Conservation (phyloP, 495 filamentous ascomycete genomes). For the Pseudoneurospora amorphoporcata region DNA sequence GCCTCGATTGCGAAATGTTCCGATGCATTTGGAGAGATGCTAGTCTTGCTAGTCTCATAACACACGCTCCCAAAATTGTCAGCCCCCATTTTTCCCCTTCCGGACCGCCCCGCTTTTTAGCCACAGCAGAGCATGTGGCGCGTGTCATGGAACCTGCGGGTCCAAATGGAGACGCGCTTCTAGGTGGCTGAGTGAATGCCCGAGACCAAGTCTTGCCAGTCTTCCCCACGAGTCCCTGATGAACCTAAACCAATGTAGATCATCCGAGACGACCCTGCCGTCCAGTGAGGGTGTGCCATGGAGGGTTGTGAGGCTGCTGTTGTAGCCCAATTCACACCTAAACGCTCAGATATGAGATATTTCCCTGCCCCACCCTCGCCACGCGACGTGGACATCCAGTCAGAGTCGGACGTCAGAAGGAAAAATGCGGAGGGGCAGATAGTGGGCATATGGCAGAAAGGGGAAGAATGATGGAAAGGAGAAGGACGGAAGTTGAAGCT, state of each 20-base stretch:
- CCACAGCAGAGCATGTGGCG: no score
- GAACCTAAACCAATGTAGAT: neutral
- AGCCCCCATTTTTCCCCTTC: no score
- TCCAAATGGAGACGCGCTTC: no score
- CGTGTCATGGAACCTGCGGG: no score
- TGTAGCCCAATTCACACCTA: neutral
- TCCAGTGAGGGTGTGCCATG: neutral
- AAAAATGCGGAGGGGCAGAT: neutral
- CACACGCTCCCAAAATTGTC: no score
- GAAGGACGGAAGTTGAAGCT: neutral
- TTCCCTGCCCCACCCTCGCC: neutral
- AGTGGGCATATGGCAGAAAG: neutral
- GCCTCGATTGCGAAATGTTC: neutral
- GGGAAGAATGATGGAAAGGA: neutral
- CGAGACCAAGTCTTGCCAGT: neutral
- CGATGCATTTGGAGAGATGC: neutral
- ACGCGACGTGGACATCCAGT: neutral
- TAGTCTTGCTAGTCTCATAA: neutral
- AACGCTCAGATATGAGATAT: neutral
- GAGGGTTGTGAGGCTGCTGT: neutral
- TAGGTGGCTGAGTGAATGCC: no score
- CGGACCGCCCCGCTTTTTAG: no score
- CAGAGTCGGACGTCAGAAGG: neutral
- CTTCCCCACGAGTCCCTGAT: neutral
- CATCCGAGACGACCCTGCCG: neutral